phyloP scores from a whole-genome alignment of 2,329 filamentous ascomycete species.

The Exserohilum rostratum region DNA sequence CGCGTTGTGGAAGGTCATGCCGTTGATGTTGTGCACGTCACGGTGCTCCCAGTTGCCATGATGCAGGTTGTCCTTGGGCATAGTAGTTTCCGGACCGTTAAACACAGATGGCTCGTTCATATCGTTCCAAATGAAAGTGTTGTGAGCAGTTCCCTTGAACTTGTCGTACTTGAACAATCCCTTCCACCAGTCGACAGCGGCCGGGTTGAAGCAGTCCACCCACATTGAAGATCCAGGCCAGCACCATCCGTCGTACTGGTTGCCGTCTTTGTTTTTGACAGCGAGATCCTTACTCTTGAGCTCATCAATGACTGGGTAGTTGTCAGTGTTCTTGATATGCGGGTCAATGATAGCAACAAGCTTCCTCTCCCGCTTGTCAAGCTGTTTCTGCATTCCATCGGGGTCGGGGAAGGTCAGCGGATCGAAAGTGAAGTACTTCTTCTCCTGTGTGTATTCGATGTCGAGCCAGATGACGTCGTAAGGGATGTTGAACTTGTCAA shows the following conservation, averaged over 20 bases:
- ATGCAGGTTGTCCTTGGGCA: conserved; percentile 98
- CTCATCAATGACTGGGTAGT: conserved; percentile 78
- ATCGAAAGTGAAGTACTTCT: conserved; percentile 99
- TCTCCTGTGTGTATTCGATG: conserved; percentile 94
- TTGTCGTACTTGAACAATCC: conserved; percentile 82
- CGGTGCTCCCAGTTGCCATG: conserved; percentile 93
- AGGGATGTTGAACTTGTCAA: conserved; percentile 92
- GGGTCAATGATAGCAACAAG: conserved; percentile 95
- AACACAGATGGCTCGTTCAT: conserved; percentile 99
- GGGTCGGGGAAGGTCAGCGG: conserved; percentile 85
- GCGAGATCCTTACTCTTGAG: conserved; percentile 83
- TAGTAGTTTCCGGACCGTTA: conserved; percentile 96
- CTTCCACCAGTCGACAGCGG: conserved; percentile 89
- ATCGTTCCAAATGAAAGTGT: conserved; percentile 97
- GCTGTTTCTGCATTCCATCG: conserved; percentile 82
- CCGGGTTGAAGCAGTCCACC: conserved; percentile 96
- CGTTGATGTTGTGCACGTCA: conserved; percentile 94
- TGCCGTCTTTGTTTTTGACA: conserved; percentile 86
- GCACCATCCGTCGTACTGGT: conserved; percentile 95
- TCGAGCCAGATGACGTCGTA: conserved; percentile 99
- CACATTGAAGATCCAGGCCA: conserved; percentile 98
- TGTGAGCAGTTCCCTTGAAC: conserved; percentile 85
- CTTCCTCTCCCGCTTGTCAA: conserved; percentile 85
- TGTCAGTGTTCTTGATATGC: conserved; percentile 90
- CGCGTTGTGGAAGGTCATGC: conserved; percentile 93